Base-by-base conservation (phyloP, 2,329 filamentous ascomycete species). In the Epichloe amarillans region DNA sequence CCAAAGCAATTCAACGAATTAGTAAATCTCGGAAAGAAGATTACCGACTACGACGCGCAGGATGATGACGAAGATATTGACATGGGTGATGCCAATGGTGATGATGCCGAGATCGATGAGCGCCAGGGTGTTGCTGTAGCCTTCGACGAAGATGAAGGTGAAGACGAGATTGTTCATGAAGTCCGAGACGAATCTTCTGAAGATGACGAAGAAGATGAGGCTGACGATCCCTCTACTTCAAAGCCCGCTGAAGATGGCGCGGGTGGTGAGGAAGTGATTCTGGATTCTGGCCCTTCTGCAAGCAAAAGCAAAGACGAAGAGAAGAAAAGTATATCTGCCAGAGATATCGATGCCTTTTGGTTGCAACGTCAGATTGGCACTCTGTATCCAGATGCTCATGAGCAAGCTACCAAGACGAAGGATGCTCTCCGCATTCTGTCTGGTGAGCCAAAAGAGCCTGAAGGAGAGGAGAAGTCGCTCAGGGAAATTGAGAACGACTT, bases 311-410 rank as follows among this genome's bases (percentile, higher is more conserved):
- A 76, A 44, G 65, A 66, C 19, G 73, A 75, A 50, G 75, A 79
- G 49, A 77, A 79, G 52, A 79, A 82, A 46, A 72, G 78, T 26
- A 80, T 98, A 51, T 75, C 86, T 17, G 88, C 88, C 46, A 83
- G 91, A 56, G 89, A 96, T 52, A 95, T 98, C 55, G 93, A 98
- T 66, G 91, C 91, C 10, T 98, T 91, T 69, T 98, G 93, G 93
- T 69, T 98, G 53, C 93, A 97, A 67, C 80, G 93, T 56, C 86
- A 96, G 62, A 89, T 98, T 49, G 91, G 91, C 51, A 75, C 79
- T 40, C 74, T 95, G 3, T 97, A 97, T 63, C 78, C 86, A 12
- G 93, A 98, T 67, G 87, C 91, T 5, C 91, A 97, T 65, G 85
- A 83, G 46, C 91, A 96, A 63, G 88, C 95, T 61, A 88, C 93